phyloP scores from a whole-genome alignment of 345 rosid species.

The Rhizophora mangle region DNA sequence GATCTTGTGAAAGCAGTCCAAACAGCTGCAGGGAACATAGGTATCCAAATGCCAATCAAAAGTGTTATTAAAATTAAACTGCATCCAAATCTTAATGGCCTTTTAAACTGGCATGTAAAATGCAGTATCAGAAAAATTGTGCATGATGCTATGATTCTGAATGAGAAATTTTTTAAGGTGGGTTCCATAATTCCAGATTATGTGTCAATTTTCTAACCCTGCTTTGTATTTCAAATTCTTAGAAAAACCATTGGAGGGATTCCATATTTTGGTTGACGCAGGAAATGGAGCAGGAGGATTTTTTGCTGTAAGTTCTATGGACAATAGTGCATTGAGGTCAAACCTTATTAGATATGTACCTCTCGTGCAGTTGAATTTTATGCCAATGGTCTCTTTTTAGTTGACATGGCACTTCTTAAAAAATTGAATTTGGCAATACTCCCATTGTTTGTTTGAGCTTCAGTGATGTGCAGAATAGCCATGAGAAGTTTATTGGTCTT shows the following conservation, averaged over 20 bases:
- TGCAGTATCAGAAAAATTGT: slow-evolving; percentile 7
- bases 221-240: slow-evolving; percentile 27
- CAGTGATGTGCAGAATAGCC: no score
- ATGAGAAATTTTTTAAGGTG: slow-evolving; percentile 2
- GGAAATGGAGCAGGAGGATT: slow-evolving; percentile 99
- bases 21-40: slow-evolving; percentile 80
- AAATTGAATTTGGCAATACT: no score
- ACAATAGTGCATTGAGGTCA: not conserved
- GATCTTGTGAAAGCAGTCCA: slow-evolving; percentile 85
- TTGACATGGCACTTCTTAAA: no score
- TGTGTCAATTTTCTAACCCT: slow-evolving; percentile 23
- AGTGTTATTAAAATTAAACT: slow-evolving; percentile 6
- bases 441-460: no score
- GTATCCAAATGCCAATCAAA: slow-evolving; percentile 36
- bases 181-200: not conserved
- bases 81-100: not conserved
- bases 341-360: no score
- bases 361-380: no score
- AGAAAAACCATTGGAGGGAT: slow-evolving; percentile 97
- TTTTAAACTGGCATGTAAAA: not conserved
- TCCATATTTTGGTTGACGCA: slow-evolving; percentile 95
- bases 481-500: not conserved
- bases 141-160: slow-evolving; percentile 2
- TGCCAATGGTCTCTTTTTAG: no score
- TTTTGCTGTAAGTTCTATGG: slow-evolving; percentile 70